These are phyloP conservation scores for Beauveria brongniartii DNA, from an alignment of 2,329 filamentous ascomycete genomes.

Conservation along the genomic window DNA sequence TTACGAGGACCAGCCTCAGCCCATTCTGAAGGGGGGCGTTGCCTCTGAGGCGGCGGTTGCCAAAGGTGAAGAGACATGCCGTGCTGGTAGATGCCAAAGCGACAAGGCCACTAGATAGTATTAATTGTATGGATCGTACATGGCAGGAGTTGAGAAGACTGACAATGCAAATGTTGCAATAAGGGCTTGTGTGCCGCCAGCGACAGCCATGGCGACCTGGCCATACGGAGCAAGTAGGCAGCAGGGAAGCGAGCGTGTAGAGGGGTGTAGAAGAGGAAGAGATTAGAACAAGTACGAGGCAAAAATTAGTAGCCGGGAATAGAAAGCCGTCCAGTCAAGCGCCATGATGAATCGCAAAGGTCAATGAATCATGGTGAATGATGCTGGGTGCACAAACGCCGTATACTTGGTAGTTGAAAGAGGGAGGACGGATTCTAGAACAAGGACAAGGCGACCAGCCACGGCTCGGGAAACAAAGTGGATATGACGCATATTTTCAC, in stretches of 20 bases:
- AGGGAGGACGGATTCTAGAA: neutral
- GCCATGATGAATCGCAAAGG: neutral
- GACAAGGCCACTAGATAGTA: constrained; percentile 39
- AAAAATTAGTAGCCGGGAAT: neutral
- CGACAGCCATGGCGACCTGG: constrained; percentile 33
- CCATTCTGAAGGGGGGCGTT: constrained; percentile 45
- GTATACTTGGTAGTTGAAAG: constrained; percentile 9
- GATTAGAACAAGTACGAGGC: constrained; percentile 16
- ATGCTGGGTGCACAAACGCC: neutral
- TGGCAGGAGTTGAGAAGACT: constrained; percentile 21
- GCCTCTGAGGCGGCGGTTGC: constrained; percentile 27
- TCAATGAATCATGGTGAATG: constrained; percentile 3
- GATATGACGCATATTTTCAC: neutral
- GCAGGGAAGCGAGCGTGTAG: constrained; percentile 17
- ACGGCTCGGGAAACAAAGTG: neutral
- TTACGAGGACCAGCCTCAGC: constrained; percentile 56
- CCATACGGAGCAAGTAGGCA: constrained; percentile 8
- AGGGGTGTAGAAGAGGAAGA: constrained; percentile 23
- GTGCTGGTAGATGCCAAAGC: constrained; percentile 42
- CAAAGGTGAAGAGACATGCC: constrained; percentile 38
- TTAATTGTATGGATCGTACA: neutral
- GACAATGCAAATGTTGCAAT: constrained; percentile 48
- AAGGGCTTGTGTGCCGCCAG: constrained; percentile 38
- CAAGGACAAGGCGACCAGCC: neutral
- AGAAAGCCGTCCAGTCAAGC: neutral